Evolutionary conservation across 306 rosid genomes (phyloP), one percentile per base, ranked within the genome.

Genomic region (Quercus engelmannii): DNA sequence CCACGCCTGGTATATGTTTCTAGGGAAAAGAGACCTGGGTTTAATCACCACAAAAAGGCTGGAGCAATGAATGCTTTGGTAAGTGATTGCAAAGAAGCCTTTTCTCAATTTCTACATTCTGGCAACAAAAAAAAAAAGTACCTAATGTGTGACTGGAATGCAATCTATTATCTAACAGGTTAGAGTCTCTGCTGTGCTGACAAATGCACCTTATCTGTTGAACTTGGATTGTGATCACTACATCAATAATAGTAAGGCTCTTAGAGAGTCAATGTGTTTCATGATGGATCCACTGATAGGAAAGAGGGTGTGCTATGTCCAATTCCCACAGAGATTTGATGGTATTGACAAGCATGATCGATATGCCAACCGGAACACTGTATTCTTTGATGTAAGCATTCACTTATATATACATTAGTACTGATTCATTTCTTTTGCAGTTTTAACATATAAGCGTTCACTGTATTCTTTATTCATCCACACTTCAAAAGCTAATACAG

Each of bases 211-310:
- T 57, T 91, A 85, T 85, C 9, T 89, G 54, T 77, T 91, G 79
- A 91, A 89, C 88, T 88, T 91, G 83, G 92, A 91, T 69, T 89
- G 78, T 79, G 87, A 89, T 69, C 87, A 89, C 77, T 86, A 78
- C 64, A 85, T 91, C 81, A 91, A 91, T 58, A 91, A 89, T 46
- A 89, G 94, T 74, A 91, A 88, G 71, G 91, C 85, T 26, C 67
- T 91, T 26, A 86, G 92, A 70, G 97, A 91, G 59, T 83, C 97
- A 13, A 91, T 91, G 97, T 91, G 97, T 86, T 91, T 91, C 89
- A 86, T 91, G 94, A 88, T 91, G 97, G 97, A 89, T 51, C 92
- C 89, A 12, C 30, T 86, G 59, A 65, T 76, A 43, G 92, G 88
- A 56, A 85, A 88, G 83, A 86, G 88, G 75, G 85, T 86, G 41